Evolutionary conservation across 2,329 filamentous ascomycete genomes (phyloP).

Genomic region (Claviceps citrina): DNA sequence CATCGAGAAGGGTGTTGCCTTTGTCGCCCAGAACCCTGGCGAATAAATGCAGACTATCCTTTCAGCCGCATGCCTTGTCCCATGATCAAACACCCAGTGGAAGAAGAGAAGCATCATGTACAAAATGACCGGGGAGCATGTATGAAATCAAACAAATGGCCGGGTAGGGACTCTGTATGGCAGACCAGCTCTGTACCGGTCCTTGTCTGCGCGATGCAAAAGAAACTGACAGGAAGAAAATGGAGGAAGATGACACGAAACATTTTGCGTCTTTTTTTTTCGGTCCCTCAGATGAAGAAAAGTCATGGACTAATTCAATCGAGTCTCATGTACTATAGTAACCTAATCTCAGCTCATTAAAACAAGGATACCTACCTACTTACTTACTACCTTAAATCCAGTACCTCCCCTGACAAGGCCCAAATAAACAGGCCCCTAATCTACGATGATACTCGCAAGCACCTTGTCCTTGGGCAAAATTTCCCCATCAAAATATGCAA

Average conservation of each 20-base stretch:
- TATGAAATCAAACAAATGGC: not conserved
- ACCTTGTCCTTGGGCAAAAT: too few species aligned
- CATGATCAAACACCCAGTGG: not conserved
- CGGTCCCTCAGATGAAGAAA: too few species aligned
- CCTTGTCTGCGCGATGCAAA: conserved; percentile 1
- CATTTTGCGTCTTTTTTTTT: conserved; percentile 1
- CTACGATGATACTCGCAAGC: too few species aligned
- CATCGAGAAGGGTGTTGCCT: conserved; percentile 73
- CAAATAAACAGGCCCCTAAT: too few species aligned
- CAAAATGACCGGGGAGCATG: not conserved
- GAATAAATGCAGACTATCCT: conserved; percentile 29
- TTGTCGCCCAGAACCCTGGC: conserved; percentile 43
- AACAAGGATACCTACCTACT: too few species aligned
- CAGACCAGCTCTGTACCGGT: too few species aligned
- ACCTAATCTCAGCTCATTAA: not conserved
- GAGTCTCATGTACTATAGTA: conserved; percentile 5
- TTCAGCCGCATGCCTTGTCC: not conserved
- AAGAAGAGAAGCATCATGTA: conserved; percentile 1
- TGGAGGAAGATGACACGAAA: not conserved
- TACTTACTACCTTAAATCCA: too few species aligned
- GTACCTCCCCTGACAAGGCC: too few species aligned
- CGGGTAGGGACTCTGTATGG: not conserved
- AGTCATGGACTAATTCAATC: conserved; percentile 5
- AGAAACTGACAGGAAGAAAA: not conserved
- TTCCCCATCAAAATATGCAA: too few species aligned